These are phyloP conservation scores for Mimosa pudica DNA, from an alignment of 306 rosid genomes.

Conservation along the genomic window DNA sequence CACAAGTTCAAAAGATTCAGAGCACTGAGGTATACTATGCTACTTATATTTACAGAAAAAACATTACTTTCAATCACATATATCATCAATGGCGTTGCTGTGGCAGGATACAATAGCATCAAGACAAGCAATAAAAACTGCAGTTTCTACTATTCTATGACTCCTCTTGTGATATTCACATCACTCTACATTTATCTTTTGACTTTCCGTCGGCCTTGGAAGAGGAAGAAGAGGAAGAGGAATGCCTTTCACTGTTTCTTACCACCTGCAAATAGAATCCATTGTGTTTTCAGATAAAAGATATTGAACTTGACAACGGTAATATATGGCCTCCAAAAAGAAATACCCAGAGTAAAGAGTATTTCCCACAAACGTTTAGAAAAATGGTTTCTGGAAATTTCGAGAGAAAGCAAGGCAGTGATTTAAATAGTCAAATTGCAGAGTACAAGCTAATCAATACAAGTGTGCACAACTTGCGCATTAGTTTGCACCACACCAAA, in stretches of 20 bases:
- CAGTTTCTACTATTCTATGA: slow-evolving; percentile 34
- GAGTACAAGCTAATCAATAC: neutral
- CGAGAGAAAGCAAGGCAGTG: neutral
- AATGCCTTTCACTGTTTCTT: slow-evolving; percentile 52
- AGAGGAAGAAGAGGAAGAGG: slow-evolving; percentile 39
- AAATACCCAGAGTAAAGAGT: neutral
- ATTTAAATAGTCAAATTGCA: neutral
- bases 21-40: slow-evolving; percentile 44
- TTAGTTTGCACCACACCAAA: neutral
- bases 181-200: slow-evolving; percentile 85
- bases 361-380: neutral
- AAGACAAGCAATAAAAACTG: slow-evolving; percentile 50
- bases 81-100: slow-evolving; percentile 33
- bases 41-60: slow-evolving; percentile 59
- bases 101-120: slow-evolving; percentile 33
- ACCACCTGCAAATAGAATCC: slow-evolving; percentile 58
- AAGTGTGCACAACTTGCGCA: neutral
- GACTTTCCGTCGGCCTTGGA: slow-evolving; percentile 69
- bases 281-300: slow-evolving; percentile 17
- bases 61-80: slow-evolving; percentile 47
- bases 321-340: neutral
- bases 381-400: neutral
- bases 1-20: slow-evolving; percentile 39
- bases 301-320: slow-evolving; percentile 2
- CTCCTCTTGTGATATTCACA: slow-evolving; percentile 58